Evolutionary conservation across 169 alveolate species (phyloP).

Genomic region (Eimeria acervulina): DNA sequence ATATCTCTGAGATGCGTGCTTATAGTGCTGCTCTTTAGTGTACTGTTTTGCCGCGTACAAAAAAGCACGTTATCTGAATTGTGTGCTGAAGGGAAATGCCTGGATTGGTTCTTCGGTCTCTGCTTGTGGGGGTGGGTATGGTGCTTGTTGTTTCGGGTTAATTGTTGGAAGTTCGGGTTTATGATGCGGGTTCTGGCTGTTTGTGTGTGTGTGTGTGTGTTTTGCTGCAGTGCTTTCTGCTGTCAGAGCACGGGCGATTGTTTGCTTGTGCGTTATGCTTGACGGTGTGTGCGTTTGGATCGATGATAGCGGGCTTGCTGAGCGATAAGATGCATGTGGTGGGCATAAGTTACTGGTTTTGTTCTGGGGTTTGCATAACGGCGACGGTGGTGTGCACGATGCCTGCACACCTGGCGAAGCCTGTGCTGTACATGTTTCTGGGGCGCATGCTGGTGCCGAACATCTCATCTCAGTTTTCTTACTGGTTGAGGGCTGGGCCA

Average conservation of each 20-base stretch:
- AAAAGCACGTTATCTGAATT: no score
- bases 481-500: constrained; percentile 78
- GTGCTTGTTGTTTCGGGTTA: background rate
- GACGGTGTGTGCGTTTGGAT: constrained; percentile 72
- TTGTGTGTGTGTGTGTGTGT: background rate
- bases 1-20: background rate
- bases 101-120: background rate
- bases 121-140: background rate
- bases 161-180: background rate
- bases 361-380: constrained; percentile 60
- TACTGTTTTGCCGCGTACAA: background rate
- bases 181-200: background rate
- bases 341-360: constrained; percentile 65
- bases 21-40: no score
- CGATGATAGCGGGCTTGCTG: constrained; percentile 76
- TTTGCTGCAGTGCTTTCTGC: constrained; percentile 29
- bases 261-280: constrained; percentile 73
- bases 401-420: constrained; percentile 73
- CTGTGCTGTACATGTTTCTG: constrained; percentile 69
- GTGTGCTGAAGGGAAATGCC: background rate
- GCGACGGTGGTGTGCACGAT: constrained; percentile 67
- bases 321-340: constrained; percentile 70
- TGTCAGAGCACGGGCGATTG: constrained; percentile 65
- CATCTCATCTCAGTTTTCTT: constrained; percentile 75
- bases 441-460: constrained; percentile 76